A percentile compares a stretch with the other conserved stretches of the same genome.
Conservation (phyloP, 1,139 yeast genomes). For the Pichia sp. region DNA sequence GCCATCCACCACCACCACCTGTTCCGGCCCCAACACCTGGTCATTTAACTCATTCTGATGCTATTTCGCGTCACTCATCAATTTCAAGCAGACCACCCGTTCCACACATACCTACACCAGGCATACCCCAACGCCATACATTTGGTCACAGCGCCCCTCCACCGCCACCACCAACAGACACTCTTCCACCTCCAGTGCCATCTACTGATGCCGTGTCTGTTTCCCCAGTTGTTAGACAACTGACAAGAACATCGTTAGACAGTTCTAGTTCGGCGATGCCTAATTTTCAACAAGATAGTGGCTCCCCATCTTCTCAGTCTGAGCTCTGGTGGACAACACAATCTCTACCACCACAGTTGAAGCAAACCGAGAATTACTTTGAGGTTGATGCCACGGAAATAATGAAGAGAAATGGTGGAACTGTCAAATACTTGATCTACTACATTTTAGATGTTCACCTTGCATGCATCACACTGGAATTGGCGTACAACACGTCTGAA, state of each 20-base stretch:
- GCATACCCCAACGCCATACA: background rate
- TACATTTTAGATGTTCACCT: constrained; percentile 71
- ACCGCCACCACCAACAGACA: constrained; percentile 13
- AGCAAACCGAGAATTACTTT: constrained; percentile 40
- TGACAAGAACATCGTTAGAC: constrained; percentile 7
- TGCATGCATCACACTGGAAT: constrained; percentile 54
- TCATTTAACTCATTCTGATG: background rate
- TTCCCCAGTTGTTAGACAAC: constrained; percentile 5
- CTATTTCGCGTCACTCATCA: constrained; percentile 6
- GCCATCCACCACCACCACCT: constrained; percentile 12
- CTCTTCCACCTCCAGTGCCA: constrained; percentile 6
- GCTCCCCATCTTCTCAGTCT: constrained; percentile 18
- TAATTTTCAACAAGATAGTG: constrained; percentile 8
- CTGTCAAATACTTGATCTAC: constrained; percentile 51
- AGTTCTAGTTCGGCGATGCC: constrained; percentile 13
- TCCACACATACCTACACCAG: constrained; percentile 12
- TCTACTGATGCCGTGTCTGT: constrained; percentile 12
- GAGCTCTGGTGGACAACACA: constrained; percentile 59
- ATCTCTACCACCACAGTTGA: constrained; percentile 51
- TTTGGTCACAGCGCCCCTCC: background rate
- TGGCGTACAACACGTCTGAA: constrained; percentile 45
- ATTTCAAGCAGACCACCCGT: constrained; percentile 3
- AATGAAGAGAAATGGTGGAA: constrained; percentile 50
- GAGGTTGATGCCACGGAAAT: constrained; percentile 60
- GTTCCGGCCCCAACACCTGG: constrained; percentile 10